Evolutionary conservation across 1,139 yeast genomes (phyloP).

Genomic region (Blastobotrys malaysiensis): DNA sequence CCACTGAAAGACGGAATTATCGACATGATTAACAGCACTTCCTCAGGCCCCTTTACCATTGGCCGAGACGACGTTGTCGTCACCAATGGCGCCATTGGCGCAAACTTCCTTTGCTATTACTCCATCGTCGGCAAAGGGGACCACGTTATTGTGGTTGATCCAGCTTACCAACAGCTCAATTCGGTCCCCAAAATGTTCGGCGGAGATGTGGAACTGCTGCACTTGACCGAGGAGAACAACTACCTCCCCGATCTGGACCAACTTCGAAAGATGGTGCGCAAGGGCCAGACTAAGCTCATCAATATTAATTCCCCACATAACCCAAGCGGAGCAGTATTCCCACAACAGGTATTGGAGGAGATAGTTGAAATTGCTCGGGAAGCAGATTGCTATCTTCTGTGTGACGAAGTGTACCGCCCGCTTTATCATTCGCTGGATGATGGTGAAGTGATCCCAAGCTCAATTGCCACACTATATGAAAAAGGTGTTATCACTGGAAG

Average conservation of each 20-base stretch:
- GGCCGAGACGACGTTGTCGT: constrained; percentile 39
- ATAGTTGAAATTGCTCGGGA: constrained; percentile 40
- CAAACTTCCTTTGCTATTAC: constrained; percentile 47
- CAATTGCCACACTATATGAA: constrained; percentile 42
- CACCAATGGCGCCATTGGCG: constrained; percentile 58
- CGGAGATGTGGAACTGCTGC: constrained; percentile 39
- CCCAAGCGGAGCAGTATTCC: constrained; percentile 49
- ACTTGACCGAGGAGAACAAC: constrained; percentile 34
- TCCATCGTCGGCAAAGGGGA: constrained; percentile 45
- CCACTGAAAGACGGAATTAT: constrained; percentile 38
- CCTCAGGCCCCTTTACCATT: constrained; percentile 21
- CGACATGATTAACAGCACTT: constrained; percentile 35
- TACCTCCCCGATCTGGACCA: constrained; percentile 36
- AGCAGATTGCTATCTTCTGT: constrained; percentile 37
- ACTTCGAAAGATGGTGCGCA: constrained; percentile 31
- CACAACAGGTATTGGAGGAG: constrained; percentile 32
- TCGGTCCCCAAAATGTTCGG: constrained; percentile 50
- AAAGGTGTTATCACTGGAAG: constrained; percentile 48
- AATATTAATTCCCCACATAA: constrained; percentile 52
- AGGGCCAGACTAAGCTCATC: constrained; percentile 41
- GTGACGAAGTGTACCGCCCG: constrained; percentile 57
- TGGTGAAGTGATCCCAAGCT: constrained; percentile 32
- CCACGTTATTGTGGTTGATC: constrained; percentile 47
- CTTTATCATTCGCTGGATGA: constrained; percentile 39
- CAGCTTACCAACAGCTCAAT: constrained; percentile 49